Conservation (phyloP, 768 basidiomycete species). For the Xerocomellus amylosporus region DNA sequence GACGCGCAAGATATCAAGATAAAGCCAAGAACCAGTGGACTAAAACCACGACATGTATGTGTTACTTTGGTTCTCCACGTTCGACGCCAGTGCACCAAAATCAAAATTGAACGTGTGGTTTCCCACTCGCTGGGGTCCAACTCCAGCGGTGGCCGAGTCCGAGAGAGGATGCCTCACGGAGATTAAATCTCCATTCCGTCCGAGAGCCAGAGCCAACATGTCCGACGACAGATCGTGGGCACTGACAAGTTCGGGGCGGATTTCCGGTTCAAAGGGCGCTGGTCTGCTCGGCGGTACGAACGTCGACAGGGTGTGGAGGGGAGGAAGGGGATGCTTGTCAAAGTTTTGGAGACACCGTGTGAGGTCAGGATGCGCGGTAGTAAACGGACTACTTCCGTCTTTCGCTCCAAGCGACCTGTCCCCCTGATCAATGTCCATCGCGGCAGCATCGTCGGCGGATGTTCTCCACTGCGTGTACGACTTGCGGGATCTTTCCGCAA, state of each 20-base stretch:
- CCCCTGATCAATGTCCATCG: slow-evolving; percentile 29
- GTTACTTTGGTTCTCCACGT: slow-evolving; percentile 54
- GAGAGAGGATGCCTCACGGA: slow-evolving; percentile 18
- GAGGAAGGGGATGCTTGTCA: slow-evolving; percentile 18
- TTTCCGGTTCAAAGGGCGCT: slow-evolving; percentile 15
- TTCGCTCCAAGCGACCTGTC: slow-evolving; percentile 1
- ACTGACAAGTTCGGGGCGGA: slow-evolving; percentile 17
- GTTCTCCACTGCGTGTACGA: slow-evolving; percentile 42
- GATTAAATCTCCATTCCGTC: slow-evolving; percentile 26
- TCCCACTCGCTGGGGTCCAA: slow-evolving; percentile 41
- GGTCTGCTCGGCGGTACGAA: slow-evolving; percentile 23
- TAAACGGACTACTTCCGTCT: slow-evolving; percentile 17
- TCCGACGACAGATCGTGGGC: slow-evolving; percentile 33
- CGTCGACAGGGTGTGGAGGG: slow-evolving; percentile 21
- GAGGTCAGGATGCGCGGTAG: slow-evolving; percentile 24
- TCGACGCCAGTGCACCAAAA: slow-evolving; percentile 54
- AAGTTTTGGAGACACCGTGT: slow-evolving; percentile 25
- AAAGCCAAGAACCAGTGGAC: slow-evolving; percentile 15
- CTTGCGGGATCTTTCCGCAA: slow-evolving; percentile 49
- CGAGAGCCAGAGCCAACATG: slow-evolving; percentile 32
- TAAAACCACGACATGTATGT: slow-evolving; percentile 70
- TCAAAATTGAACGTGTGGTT: slow-evolving; percentile 61
- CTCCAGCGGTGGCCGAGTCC: slow-evolving; percentile 20
- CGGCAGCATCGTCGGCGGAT: slow-evolving; percentile 12
- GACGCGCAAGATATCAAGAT: slow-evolving; percentile 16